A percentile compares a stretch with the other conserved stretches of the same genome.
Evolutionary conservation across 345 rosid genomes (phyloP).

Genomic region (Lepidium aucheri): DNA sequence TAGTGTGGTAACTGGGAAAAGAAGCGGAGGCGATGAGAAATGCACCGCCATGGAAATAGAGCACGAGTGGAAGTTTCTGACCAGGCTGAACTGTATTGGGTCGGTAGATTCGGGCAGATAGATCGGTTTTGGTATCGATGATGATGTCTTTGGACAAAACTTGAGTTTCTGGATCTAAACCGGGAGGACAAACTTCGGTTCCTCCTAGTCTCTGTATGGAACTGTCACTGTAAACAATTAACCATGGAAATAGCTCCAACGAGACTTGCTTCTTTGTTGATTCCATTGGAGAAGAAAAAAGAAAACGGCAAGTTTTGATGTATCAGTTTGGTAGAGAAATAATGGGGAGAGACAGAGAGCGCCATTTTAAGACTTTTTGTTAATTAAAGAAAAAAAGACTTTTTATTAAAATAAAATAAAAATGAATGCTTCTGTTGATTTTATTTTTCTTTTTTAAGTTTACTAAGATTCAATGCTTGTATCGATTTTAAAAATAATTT

Average conservation of each 20-base stretch:
- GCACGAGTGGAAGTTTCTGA: conserved; percentile 50
- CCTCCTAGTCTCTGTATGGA: conserved; percentile 50
- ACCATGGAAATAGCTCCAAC: conserved; percentile 46
- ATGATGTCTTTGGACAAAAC: conserved; percentile 60
- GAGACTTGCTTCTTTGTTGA: conserved; percentile 35
- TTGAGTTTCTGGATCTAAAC: conserved; percentile 45
- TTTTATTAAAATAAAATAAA: too few relatives aligned
- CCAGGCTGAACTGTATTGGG: conserved; percentile 24
- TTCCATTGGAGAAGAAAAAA: conserved; percentile 25
- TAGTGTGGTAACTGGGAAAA: conserved; percentile 52
- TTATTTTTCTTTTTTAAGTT: too few relatives aligned
- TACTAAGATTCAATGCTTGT: too few relatives aligned
- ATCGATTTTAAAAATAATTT: too few relatives aligned
- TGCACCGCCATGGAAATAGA: conserved; percentile 87
- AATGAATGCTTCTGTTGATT: too few relatives aligned
- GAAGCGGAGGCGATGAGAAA: conserved; percentile 50
- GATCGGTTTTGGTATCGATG: conserved; percentile 36
- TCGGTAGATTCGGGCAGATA: conserved; percentile 59
- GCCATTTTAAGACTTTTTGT: neutral
- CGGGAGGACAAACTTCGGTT: conserved; percentile 41
- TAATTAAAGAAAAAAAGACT: too few relatives aligned
- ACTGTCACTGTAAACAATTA: conserved; percentile 52
- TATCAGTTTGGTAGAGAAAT: neutral
- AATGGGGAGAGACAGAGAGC: too few relatives aligned
- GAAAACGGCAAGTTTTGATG: neutral